Evolutionary conservation across 1,284 basidiomycete genomes (phyloP), one percentile per base, ranked within the genome.

Genomic region (Boletellus deceptivus): DNA sequence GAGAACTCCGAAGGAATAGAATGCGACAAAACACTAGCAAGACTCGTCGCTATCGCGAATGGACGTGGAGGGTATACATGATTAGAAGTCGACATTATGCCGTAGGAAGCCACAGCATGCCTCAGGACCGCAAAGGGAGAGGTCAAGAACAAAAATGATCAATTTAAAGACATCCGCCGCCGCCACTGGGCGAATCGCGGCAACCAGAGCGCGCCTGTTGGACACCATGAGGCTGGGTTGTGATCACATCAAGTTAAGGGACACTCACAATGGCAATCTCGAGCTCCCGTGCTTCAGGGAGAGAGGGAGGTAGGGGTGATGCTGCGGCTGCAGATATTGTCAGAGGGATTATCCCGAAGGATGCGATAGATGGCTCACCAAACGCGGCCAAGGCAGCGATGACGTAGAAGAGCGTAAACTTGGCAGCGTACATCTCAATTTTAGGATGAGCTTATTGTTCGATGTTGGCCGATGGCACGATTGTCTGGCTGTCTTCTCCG

Each of bases 381-480:
- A 59, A 46, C 20, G 59, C 48, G 37, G 48, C 59, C 53, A 69
- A 47, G 36, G 53, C 54, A 34, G 61, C 65, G 14, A 67, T 56
- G 53, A 69, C 50, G 55, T 59, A 67, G 63, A 70, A 48, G 9
- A 64, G 6, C 0, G 57, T 53, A 34, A 67, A 56, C 38, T 65
- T 69, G 13, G 25, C 48, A 25, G 55, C 41, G 60, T 66, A 29
- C 65, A 69, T 69, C 6, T 51, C 50, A 49, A 25, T 55, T 62
- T 69, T 55, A 11, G 61, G 37, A 55, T 39, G 50, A 0, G 51
- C 42, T 60, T 65, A 68, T 69, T 70, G 63, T 69, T 63, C 53
- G 52, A 42, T 11, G 10, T 38, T 11, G 33, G 18, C 18, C 44
- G 38, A 36, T 24, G 31, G 22, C 47, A 18, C 9, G 42, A 14